Percentiles rank a stretch among this genome's conserved stretches.
phyloP scores from a whole-genome alignment of 2,329 filamentous ascomycete species.

The Venturia asperata region DNA sequence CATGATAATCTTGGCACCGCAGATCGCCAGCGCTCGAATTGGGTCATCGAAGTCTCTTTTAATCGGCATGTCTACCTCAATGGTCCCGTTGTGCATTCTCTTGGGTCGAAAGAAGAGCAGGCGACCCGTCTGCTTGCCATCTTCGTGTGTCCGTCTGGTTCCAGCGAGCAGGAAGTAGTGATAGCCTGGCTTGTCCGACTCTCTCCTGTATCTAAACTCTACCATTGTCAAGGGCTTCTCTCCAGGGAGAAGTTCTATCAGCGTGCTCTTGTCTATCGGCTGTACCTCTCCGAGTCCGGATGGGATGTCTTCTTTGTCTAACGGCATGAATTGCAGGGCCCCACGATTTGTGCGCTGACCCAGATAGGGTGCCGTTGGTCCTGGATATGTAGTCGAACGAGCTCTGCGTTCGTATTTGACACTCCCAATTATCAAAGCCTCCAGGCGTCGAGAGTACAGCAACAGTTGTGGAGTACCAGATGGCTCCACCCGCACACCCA shows the following conservation, averaged over 20 bases:
- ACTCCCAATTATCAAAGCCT: constrained; percentile 45
- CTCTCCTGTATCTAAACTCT: constrained; percentile 13
- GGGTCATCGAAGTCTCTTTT: constrained; percentile 40
- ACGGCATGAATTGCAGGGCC: constrained; percentile 12
- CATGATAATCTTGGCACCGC: constrained; percentile 49
- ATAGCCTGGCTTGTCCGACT: background rate
- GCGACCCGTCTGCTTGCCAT: constrained; percentile 20
- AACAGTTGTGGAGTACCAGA: constrained; percentile 33
- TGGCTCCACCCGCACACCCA: constrained; percentile 24
- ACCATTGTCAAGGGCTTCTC: constrained; percentile 3
- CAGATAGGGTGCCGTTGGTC: constrained; percentile 26
- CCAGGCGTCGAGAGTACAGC: constrained; percentile 40
- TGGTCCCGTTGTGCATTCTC: constrained; percentile 40
- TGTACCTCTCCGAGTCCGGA: constrained; percentile 24
- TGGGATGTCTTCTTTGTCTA: constrained; percentile 1
- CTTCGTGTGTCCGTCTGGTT: constrained; percentile 2
- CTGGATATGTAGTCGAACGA: constrained; percentile 21
- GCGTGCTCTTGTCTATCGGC: constrained; percentile 21
- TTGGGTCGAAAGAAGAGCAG: constrained; percentile 11
- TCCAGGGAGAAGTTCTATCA: constrained; percentile 12
- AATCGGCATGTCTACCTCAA: constrained; percentile 42
- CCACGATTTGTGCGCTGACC: constrained; percentile 20
- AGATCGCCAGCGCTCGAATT: constrained; percentile 51
- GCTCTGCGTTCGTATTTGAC: constrained; percentile 30
- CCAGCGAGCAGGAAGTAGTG: constrained; percentile 15